Evolutionary conservation across 768 basidiomycete species (phyloP).

Genomic region (Tulasnella sp.): DNA sequence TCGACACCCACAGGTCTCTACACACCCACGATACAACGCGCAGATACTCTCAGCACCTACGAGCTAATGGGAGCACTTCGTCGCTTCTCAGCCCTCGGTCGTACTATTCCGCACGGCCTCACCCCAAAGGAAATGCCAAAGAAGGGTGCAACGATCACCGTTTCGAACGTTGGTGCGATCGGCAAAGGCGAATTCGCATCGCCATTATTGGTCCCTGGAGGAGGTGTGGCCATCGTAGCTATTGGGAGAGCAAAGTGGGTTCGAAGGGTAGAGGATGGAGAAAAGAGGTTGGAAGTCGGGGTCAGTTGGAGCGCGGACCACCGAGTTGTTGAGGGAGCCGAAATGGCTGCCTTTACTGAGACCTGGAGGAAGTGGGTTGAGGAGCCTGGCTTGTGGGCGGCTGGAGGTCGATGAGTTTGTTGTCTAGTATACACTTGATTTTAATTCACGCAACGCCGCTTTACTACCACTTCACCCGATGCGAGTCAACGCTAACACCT

Average conservation of each 20-base stretch:
- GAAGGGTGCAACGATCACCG: constrained; percentile 71
- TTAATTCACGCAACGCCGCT: neutral
- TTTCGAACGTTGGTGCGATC: constrained; percentile 80
- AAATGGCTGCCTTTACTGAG: constrained; percentile 84
- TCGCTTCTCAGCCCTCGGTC: constrained; percentile 59
- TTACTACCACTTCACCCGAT: constrained; percentile 38
- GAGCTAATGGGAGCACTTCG: constrained; percentile 57
- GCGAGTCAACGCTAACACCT: constrained; percentile 61
- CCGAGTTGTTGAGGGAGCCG: constrained; percentile 82
- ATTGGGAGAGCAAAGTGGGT: constrained; percentile 71
- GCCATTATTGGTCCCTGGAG: constrained; percentile 75
- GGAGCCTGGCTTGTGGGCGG: constrained; percentile 64
- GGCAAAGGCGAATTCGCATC: constrained; percentile 65
- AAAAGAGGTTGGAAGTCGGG: constrained; percentile 54
- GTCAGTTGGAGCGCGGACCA: constrained; percentile 87
- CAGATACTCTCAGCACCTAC: constrained; percentile 56
- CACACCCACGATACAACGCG: constrained; percentile 63
- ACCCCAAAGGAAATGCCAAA: constrained; percentile 66
- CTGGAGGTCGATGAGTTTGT: constrained; percentile 35
- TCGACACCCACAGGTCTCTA: constrained; percentile 80
- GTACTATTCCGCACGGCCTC: constrained; percentile 62
- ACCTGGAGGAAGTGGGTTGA: constrained; percentile 79
- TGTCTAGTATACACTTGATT: neutral
- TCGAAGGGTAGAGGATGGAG: constrained; percentile 38
- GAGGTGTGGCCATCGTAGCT: constrained; percentile 81